These are phyloP conservation scores for Penicillium paneum DNA, from an alignment of 2,329 filamentous ascomycete species.

Conservation along the genomic window DNA sequence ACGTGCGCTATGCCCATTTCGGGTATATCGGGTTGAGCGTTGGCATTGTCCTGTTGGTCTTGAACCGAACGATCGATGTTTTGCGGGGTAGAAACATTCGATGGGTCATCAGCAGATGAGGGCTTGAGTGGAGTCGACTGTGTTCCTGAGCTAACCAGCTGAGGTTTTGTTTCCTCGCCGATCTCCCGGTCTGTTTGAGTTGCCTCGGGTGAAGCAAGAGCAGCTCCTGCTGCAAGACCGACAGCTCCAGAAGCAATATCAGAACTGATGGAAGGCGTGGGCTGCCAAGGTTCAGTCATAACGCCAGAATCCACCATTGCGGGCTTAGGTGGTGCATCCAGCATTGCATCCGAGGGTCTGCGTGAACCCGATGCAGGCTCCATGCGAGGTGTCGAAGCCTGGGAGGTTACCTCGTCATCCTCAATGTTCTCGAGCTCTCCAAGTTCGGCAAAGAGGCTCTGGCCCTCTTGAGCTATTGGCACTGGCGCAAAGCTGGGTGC, in stretches of 20 bases:
- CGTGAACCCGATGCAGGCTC: slow-evolving; percentile 28
- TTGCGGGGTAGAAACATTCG: no score
- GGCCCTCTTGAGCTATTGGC: slow-evolving; percentile 53
- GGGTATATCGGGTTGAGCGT: slow-evolving; percentile 19
- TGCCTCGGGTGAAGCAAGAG: slow-evolving; percentile 17
- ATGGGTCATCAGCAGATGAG: no score
- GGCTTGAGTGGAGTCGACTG: slow-evolving; percentile 5
- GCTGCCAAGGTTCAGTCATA: slow-evolving; percentile 61
- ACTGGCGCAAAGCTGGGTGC: slow-evolving; percentile 51
- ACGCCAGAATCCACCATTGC: slow-evolving; percentile 59
- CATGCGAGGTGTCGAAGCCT: slow-evolving; percentile 41
- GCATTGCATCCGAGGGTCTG: slow-evolving; percentile 30
- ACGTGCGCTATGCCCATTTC: slow-evolving; percentile 35
- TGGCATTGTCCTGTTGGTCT: not conserved
- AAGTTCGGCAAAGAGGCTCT: slow-evolving; percentile 89
- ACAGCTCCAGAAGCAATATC: slow-evolving; percentile 11
- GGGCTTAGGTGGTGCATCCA: slow-evolving; percentile 26
- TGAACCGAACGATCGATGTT: no score
- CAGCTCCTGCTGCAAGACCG: slow-evolving; percentile 21
- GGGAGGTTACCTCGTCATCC: slow-evolving; percentile 59
- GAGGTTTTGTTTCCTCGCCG: slow-evolving; percentile 13
- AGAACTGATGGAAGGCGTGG: slow-evolving; percentile 22
- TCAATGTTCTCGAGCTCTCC: slow-evolving; percentile 70
- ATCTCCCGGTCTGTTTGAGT: slow-evolving; percentile 17
- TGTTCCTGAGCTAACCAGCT: no score